Evolutionary conservation across 2,329 filamentous ascomycete species (phyloP), one percentile per base, ranked within the genome.

Genomic region (Pseudocercospora fijiensis): DNA sequence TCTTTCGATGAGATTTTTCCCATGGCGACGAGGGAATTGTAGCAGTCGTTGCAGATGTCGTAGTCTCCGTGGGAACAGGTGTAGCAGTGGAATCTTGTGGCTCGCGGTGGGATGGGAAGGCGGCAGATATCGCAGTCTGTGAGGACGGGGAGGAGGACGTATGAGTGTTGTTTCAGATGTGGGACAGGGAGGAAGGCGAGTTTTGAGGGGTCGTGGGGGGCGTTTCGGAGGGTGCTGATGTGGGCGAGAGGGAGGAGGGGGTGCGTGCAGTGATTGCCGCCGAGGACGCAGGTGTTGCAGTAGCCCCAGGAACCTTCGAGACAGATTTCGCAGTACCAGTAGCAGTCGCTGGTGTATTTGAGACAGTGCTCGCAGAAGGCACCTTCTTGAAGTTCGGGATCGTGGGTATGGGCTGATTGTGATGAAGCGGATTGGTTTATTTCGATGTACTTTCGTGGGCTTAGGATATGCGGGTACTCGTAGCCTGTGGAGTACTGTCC

Each of bases 231-330:
- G 61, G 67, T 60, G 73, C 65, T 67, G 67, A 73, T 82, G 69
- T 92, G 89, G 0, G 88, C 85, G 51, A 96, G 80, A 0, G 93
- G 91, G 0, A 96, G 80, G 0, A 98, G 82, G 6, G 90, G 83
- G 73, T 98, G 94, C 0, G 88, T 90, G 77, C 94, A 98, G 64
- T 88, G 90, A 64, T 84, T 84, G 16, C 91, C 92, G 75, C 89
- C 87, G 64, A 94, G 93, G 28, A 96, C 91, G 69, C 94, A 98
- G 65, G 84, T 80, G 71, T 93, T 92, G 78, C 94, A 98, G 75
- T 91, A 97, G 0, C 94, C 94, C 93, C 93, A 98, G 73, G 96
- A 93, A 4, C 92, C 94, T 66, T 95, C 88, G 71, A 96, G 96
- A 78, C 94, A 98, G 26, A 84, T 76, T 64, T 90, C 86, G 76